Conservation (phyloP, 2,329 filamentous ascomycete species). For the Amauroascus verrucosus region DNA sequence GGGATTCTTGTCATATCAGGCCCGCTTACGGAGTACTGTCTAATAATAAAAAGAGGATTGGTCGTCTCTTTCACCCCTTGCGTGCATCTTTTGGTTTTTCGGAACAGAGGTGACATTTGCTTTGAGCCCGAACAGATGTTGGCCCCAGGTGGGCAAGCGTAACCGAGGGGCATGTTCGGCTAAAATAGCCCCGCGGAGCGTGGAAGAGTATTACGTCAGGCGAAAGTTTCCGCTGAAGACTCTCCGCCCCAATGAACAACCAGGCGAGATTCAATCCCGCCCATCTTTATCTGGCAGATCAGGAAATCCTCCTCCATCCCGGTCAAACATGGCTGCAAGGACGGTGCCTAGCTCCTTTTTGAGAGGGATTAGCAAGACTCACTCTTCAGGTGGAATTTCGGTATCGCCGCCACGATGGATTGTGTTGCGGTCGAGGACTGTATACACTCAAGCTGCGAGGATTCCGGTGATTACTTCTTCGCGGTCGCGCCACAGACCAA, state of each 20-base stretch:
- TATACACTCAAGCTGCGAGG: conserved; percentile 33
- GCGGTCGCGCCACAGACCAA: conserved; percentile 38
- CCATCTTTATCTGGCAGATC: not conserved
- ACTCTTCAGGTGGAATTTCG: not conserved
- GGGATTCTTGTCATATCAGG: not conserved
- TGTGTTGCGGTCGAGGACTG: not conserved
- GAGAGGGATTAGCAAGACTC: not conserved
- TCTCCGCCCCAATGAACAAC: not conserved
- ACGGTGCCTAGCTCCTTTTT: conserved; percentile 7
- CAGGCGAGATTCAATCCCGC: not conserved
- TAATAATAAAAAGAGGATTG: not conserved
- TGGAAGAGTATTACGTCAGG: conserved; percentile 7
- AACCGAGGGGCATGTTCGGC: conserved; percentile 2
- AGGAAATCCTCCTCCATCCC: not conserved
- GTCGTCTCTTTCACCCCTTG: not conserved
- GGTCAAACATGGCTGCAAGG: conserved; percentile 10
- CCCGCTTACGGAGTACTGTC: no score
- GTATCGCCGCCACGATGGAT: conserved; percentile 5
- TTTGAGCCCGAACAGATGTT: not conserved
- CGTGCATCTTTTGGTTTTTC: not conserved
- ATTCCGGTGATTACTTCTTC: conserved; percentile 39
- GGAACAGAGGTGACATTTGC: not conserved
- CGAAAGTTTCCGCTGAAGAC: conserved; percentile 2
- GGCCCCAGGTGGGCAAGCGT: not conserved
- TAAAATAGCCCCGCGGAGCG: conserved; percentile 9